Evolutionary conservation across 2,329 filamentous ascomycete species (phyloP), one percentile per base, ranked within the genome.

Genomic region (Fusarium continuum): DNA sequence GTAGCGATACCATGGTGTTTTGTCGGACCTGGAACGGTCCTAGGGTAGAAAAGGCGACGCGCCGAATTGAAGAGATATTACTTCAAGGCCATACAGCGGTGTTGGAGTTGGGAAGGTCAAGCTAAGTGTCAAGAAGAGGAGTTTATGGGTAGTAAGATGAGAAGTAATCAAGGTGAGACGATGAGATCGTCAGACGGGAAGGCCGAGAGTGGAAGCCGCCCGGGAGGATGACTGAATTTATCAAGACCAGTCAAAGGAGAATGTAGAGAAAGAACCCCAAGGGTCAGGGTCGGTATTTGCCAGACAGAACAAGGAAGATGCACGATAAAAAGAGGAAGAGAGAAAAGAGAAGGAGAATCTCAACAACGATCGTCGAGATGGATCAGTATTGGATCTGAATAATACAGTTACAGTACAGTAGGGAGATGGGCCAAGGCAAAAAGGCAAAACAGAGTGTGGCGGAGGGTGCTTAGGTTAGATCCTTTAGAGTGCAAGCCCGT

Each of bases 1-100:
- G 68, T 43, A 77, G 39, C 39, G 71, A 69, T 55, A 77, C 72
- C 76, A 78, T 78, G 36, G 43, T 68, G 32, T 47, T 52, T n/a
- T 54, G 60, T 57, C 29, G 57, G 68, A 66, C 67, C 68, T 55
- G 11, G 19, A 44, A 28, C 41, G 65, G 67, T 52, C 67, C 63
- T 46, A 34, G 20, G 19, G 29, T 44, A 52, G 49, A 47, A 58
- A 48, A 29, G 61, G 62, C 59, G 26, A 39, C 58, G 55, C 57
- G 61, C 60, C 61, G 36, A 61, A 34, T 32, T 34, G 26, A 13
- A 50, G 20, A 13, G 22, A 32, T 43, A 35, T 45, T 63, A 70
- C 51, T 51, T 47, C 65, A 69, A 61, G 40, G 55, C 62, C 62
- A 66, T 65, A 16, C 57, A 66, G 62, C 45, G 46, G 35, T 38